Base-by-base conservation (phyloP, 148 eudicot genomes). In the Diospyros lotus region DNA sequence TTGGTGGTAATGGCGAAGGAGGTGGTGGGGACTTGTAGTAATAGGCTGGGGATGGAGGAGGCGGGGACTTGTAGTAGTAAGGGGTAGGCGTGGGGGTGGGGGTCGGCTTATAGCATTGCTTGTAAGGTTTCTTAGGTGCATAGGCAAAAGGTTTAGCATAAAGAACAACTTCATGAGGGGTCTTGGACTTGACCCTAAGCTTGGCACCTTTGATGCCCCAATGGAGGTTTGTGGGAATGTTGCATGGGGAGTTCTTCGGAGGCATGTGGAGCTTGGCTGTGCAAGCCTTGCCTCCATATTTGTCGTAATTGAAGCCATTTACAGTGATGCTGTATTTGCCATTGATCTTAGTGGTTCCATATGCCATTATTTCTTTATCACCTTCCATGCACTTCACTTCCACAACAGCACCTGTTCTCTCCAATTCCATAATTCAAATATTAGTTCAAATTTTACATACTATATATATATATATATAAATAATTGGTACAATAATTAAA, bases 231-330 rank as follows among this genome's bases (percentile, higher is more conserved):
- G 82, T 86, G 13, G 89, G 79, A 14, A 86, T 78, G 62, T 69
- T 83, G 74, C 89, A 86, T 58, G 64, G 76, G 2, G 89, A 83
- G 17, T 55, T 73, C 79, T 83, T 81, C 9, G 89, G 89, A 61
- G 89, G 69, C 62, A 43, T 74, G 61, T 83, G 86, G 68, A 86
- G 84, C 67, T 83, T 83, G 60, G 89, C 89, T 46, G 46, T 81
- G 84, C 89, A 86, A 48, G 86, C 83, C 75, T 78, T 65, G 1
- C 70, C 86, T 76, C 89, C 86, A 79, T 83, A 81, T 45, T 83
- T 83, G 43, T 61, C 75, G 54, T 83, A 86, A 2, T 86, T 77
- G 66, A 86, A 81, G 15, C 89, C 89, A 56, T 83, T 75, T 13
- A 86, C 55, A 1, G 79, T 68, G 17, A 81, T 68, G 71, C 76